Conservation (phyloP, 2,329 filamentous ascomycete genomes). For the Malbranchea cinnamomea region DNA sequence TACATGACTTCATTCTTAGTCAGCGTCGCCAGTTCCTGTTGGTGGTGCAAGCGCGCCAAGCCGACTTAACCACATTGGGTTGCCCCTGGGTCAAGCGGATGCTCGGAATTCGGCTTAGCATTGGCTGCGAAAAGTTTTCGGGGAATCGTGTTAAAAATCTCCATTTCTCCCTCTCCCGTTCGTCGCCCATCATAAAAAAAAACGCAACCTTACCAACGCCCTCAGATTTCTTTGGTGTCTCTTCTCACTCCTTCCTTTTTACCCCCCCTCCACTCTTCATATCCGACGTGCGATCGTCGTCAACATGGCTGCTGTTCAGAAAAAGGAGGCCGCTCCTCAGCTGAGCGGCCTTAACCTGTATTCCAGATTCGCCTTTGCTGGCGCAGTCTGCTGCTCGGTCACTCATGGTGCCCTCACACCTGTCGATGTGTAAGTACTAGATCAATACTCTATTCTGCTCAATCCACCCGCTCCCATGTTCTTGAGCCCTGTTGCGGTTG, state of each 20-base stretch:
- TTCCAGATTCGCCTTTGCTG: conserved; percentile 91
- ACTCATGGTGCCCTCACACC: conserved; percentile 95
- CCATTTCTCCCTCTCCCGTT: conserved; percentile 5
- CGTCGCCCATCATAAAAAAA: conserved; percentile 3
- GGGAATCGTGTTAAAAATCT: background rate
- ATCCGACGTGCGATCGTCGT: conserved; percentile 4
- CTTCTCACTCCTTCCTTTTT: background rate
- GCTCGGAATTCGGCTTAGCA: conserved; percentile 7
- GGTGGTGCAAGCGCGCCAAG: too few species aligned
- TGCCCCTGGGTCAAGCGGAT: too few species aligned
- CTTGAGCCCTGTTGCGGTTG: conserved; percentile 10
- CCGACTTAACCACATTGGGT: too few species aligned
- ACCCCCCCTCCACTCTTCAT: conserved; percentile 4
- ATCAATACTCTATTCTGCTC: conserved; percentile 4
- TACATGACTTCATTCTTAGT: too few species aligned
- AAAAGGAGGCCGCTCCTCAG: conserved; percentile 9
- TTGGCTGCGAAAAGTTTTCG: conserved; percentile 11
- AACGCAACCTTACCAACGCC: background rate
- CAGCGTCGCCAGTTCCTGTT: too few species aligned
- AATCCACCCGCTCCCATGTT: background rate
- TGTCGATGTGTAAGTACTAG: conserved; percentile 86
- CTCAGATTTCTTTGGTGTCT: conserved; percentile 3
- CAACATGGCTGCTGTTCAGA: conserved; percentile 10
- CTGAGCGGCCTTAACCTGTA: conserved; percentile 54
- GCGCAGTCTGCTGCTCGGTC: conserved; percentile 94